Evolutionary conservation across 768 basidiomycete genomes (phyloP), one percentile per base, ranked within the genome.

Genomic region (Strobilomyces echinocephalus): DNA sequence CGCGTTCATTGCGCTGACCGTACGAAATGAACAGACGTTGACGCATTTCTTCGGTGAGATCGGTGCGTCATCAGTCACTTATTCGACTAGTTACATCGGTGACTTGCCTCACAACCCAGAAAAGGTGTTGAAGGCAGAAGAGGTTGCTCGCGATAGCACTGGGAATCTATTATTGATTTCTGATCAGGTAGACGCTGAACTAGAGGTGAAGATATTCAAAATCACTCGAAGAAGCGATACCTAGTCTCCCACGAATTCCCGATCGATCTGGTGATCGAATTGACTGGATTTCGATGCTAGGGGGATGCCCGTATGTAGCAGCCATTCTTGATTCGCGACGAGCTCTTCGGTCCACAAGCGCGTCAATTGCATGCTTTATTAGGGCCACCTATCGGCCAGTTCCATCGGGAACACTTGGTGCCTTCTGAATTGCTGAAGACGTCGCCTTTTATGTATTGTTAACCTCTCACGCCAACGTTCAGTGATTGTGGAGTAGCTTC

Each of bases 11-110:
- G 74, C 75, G 11, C 67, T 85, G 26, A 72, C 70, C 3, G 62
- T 82, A 10, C 74, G 88, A 53, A 88, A 84, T 56, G 71, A 76
- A 54, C 64, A 69, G 10, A 89, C 88, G 0, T 57, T 81, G 43
- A 49, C 61, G 10, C 56, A 64, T 39, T 85, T 89, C 67, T 41
- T 78, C 11, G 43, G 64, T 33, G 55, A 69, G 49, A 69, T 73
- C 35, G 58, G 68, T 73, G 66, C 16, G 59, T 49, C 26, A 15
- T 49, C 36, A 28, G 28, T 26, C 21, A 38, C 24, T 44, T 12
- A 38, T 12, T 36, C 21, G 28, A 44, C 18, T 34, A 18, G 10
- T 36, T 35, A 14, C 18, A 21, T 43, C 44, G 47, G 20, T 51
- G 40, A 55, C 36, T 45, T 24, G 39, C 20, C 43, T 26, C 16